Evolutionary conservation across 2,329 filamentous ascomycete genomes (phyloP), one percentile per base, ranked within the genome.

Genomic region (Pestalotiopsis fici): DNA sequence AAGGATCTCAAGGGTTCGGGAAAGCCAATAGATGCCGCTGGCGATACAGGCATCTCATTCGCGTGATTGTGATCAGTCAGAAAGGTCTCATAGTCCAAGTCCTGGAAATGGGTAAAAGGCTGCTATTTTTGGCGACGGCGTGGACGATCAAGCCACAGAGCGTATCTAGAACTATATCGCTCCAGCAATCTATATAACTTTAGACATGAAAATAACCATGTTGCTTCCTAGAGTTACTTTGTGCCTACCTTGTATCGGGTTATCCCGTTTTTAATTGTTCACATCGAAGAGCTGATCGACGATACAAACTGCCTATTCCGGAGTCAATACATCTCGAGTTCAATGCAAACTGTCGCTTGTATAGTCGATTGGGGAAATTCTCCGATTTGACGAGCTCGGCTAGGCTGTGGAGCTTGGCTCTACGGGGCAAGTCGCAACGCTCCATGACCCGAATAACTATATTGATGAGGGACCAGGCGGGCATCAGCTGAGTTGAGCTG

Each of bases 301-400:
- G 28, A 59, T 31, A n/a, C 3, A 61, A 39, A 61, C 59, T 61
- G 15, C 59, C 59, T 61, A 37, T 39, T 39, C 21, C 12, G 59
- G 59, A 25, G 18, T 13, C 28, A 39, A 28, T 28, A 15, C 55
- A 50, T 50, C 43, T 57, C 55, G 55, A 57, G 55, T 15, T 18
- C 28, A 37, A 60, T 60, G 59, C 59, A n/a, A 27, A 39, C 18
- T n/a, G 27, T 18, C 27, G 55, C 23, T 25, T 35, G 28, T 35
- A 61, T 61, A 13, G 31, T 61, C 59, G 35, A 35, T 39, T 61
- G 28, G 21, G 59, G 31, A 37, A 61, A 61, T 61, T 61, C 59
- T 61, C 59, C 59, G 59, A 61, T 61, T 43, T 61, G 35, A 61
- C 35, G 15, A 61, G 31, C 28, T 61, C 59, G 59, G 59, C 28